Conservation (phyloP, 2,329 filamentous ascomycete genomes). For the Chrysoporthe austroafricana region DNA sequence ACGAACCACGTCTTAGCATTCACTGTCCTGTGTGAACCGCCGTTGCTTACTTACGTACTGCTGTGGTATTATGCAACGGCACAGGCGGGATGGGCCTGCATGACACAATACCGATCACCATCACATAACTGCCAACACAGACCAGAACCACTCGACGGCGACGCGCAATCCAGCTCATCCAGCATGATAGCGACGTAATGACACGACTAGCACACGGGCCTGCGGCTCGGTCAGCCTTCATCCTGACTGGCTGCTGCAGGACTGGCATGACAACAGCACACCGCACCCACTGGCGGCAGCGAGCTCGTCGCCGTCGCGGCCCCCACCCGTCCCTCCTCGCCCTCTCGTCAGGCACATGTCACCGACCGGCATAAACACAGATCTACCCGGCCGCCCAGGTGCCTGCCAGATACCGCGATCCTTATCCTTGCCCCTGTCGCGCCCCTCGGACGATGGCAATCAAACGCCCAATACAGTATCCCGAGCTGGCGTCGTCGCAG, state of each 20-base stretch:
- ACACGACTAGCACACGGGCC: not conserved
- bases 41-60: too few species aligned
- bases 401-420: constrained; percentile 4
- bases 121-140: not conserved
- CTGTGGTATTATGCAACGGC: too few species aligned
- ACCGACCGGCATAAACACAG: constrained; percentile 14
- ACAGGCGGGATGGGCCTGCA: too few species aligned
- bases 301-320: not conserved
- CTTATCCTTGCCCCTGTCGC: constrained; percentile 13
- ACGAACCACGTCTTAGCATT: not conserved
- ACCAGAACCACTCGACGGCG: not conserved
- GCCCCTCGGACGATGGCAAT: constrained; percentile 15
- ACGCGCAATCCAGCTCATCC: not conserved
- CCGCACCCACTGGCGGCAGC: too few species aligned
- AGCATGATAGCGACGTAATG: constrained; percentile 17
- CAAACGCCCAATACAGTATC: constrained; percentile 26
- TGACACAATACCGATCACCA: not conserved
- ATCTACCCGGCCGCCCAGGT: not conserved
- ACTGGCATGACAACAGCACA: not conserved
- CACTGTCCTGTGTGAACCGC: too few species aligned
- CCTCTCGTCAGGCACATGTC: constrained; percentile 7
- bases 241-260: not conserved
- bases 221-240: constrained; percentile 1
- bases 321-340: constrained; percentile 3
- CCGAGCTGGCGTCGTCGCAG: constrained; percentile 4